These are phyloP conservation scores for Typha latifolia DNA, from an alignment of 176 grass and related monocot genomes.

Conservation along the genomic window DNA sequence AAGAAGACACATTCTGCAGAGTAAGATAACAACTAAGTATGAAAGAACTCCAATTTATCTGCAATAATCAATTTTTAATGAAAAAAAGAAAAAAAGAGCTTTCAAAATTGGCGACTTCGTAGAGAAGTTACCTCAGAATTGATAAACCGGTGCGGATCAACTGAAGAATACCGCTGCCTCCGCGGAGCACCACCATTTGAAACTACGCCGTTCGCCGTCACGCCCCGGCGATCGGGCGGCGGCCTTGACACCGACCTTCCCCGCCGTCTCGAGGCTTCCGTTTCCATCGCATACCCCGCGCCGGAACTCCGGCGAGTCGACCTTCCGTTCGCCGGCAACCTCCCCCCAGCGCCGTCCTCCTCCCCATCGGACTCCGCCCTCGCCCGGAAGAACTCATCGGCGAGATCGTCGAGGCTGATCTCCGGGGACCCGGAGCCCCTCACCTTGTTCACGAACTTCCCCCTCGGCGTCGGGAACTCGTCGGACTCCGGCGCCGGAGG, in stretches of 20 bases:
- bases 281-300: conserved; percentile 61
- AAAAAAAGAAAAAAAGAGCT: neutral
- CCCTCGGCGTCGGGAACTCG: conserved; percentile 47
- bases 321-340: conserved; percentile 2
- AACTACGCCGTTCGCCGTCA: neutral
- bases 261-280: conserved; percentile 55
- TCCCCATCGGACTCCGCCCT: conserved; percentile 87
- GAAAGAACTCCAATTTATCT: neutral
- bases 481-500: conserved; percentile 45
- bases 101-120: neutral
- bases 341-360: conserved; percentile 18
- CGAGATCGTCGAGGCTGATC: conserved; percentile 92
- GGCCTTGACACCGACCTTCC: conserved; percentile 67
- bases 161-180: conserved; percentile 43
- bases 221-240: conserved; percentile 27
- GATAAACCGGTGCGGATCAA: conserved; percentile 35
- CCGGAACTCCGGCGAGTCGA: conserved; percentile 23
- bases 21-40: no score
- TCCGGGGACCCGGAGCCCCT: conserved; percentile 29
- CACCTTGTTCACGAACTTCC: conserved; percentile 68
- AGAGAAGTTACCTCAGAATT: conserved; percentile 53
- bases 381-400: conserved; percentile 81
- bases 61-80: neutral
- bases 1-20: no score
- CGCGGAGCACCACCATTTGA: neutral